phyloP scores from a whole-genome alignment of 345 rosid genomes.

The Salix udensis region DNA sequence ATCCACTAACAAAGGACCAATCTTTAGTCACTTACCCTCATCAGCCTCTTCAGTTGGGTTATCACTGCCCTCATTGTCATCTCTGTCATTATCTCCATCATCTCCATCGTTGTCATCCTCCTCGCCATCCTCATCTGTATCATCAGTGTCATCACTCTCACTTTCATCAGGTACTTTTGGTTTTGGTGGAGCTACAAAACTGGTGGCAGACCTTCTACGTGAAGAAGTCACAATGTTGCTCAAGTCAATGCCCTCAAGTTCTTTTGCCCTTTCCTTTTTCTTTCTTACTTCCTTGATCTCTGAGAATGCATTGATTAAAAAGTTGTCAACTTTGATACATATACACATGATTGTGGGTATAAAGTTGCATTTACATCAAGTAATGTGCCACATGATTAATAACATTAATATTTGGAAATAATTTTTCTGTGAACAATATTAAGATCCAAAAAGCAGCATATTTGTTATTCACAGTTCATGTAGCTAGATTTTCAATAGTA shows the following conservation, averaged over 20 bases:
- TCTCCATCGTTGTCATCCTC: conserved; percentile 29
- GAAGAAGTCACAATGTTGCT: conserved; percentile 78
- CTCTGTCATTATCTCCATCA: conserved; percentile 28
- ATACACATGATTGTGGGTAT: not conserved
- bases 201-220: conserved; percentile 67
- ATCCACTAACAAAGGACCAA: not conserved
- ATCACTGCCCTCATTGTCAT: conserved; percentile 14
- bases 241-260: conserved; percentile 85
- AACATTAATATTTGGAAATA: not conserved
- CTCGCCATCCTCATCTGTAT: conserved; percentile 36
- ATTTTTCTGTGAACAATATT: not conserved
- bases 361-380: not conserved
- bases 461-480: not conserved
- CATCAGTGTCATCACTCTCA: conserved; percentile 44
- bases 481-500: conserved; percentile 12
- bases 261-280: conserved; percentile 64
- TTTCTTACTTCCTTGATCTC: conserved; percentile 84
- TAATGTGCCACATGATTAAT: not conserved
- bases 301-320: conserved; percentile 24
- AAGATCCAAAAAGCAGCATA: not conserved
- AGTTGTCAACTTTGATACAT: not conserved
- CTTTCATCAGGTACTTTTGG: conserved; percentile 57
- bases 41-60: conserved; percentile 37
- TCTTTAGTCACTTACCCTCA: conserved; percentile 40
- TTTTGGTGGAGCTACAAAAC: conserved; percentile 66